Evolutionary conservation across 306 rosid genomes (phyloP).

Genomic region (Acacia melanoxylon): DNA sequence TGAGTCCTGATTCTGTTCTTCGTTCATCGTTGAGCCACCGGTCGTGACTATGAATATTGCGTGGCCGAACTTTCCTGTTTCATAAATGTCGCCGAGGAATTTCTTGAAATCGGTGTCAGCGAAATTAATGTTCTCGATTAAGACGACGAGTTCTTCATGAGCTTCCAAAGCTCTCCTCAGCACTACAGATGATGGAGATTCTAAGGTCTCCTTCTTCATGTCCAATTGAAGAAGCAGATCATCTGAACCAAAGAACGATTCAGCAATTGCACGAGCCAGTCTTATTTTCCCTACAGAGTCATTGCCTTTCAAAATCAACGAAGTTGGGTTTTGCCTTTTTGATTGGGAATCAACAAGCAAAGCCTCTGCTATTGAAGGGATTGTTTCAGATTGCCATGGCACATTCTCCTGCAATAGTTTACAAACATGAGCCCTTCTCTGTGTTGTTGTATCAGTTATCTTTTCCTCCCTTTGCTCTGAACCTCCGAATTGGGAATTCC

Average conservation of each 20-base stretch:
- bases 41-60: conserved; percentile 61
- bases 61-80: conserved; percentile 56
- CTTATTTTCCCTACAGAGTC: conserved; percentile 72
- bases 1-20: conserved; percentile 31
- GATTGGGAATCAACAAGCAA: conserved; percentile 47
- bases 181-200: conserved; percentile 37
- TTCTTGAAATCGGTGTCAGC: conserved; percentile 71
- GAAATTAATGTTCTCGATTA: conserved; percentile 62
- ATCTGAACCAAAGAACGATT: conserved; percentile 66
- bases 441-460: conserved; percentile 45
- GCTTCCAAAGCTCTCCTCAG: conserved; percentile 52
- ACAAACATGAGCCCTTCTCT: conserved; percentile 55
- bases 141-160: conserved; percentile 53
- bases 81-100: conserved; percentile 57
- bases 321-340: conserved; percentile 42
- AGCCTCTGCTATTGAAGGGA: conserved; percentile 70
- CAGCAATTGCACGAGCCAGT: conserved; percentile 68
- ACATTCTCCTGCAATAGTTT: conserved; percentile 72
- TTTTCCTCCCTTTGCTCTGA: conserved; percentile 45
- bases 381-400: conserved; percentile 82
- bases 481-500: conserved; percentile 49
- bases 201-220: conserved; percentile 41
- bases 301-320: conserved; percentile 71
- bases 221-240: conserved; percentile 55
- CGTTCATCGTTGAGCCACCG: conserved; percentile 41